Percentiles rank a stretch among this genome's conserved stretches.
phyloP scores from a whole-genome alignment of 768 basidiomycete species.

The Lentinus tigrinus region DNA sequence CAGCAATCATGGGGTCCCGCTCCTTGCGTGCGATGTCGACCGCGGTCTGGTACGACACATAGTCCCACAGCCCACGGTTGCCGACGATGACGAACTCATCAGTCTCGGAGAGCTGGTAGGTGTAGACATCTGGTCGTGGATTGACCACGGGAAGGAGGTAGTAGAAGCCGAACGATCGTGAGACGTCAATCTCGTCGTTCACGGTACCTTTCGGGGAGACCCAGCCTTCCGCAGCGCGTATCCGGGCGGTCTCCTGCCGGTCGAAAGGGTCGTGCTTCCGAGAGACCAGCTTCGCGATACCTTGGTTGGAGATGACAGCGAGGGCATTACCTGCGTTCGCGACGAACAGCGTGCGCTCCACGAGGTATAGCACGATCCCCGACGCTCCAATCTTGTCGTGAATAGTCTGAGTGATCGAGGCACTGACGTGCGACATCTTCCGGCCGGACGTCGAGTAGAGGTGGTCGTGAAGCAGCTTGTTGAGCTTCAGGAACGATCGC shows the following conservation, averaged over 20 bases:
- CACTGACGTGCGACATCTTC: constrained; percentile 74
- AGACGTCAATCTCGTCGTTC: constrained; percentile 88
- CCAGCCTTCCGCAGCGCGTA: constrained; percentile 91
- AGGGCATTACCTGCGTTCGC: constrained; percentile 89
- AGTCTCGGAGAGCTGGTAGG: constrained; percentile 67
- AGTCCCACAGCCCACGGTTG: constrained; percentile 92
- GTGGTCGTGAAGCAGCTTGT: constrained; percentile 74
- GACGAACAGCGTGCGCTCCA: constrained; percentile 76
- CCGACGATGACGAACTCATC: constrained; percentile 98
- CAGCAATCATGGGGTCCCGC: constrained; percentile 82
- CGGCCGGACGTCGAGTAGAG: constrained; percentile 50
- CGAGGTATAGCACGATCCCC: constrained; percentile 83
- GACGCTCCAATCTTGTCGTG: constrained; percentile 73
- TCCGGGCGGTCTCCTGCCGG: constrained; percentile 78
- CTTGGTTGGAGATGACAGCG: constrained; percentile 80
- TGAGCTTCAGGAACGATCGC: constrained; percentile 84
- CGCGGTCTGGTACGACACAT: constrained; percentile 90
- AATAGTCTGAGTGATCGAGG: constrained; percentile 34
- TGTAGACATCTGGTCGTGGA: constrained; percentile 76
- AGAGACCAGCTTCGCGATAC: constrained; percentile 72
- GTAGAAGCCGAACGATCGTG: constrained; percentile 93
- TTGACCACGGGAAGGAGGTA: constrained; percentile 88
- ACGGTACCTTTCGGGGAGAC: constrained; percentile 88
- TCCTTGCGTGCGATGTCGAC: constrained; percentile 91
- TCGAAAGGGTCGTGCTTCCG: constrained; percentile 89